phyloP scores from a whole-genome alignment of 2,329 filamentous ascomycete genomes.

The Tolypocladium ovalisporum region DNA sequence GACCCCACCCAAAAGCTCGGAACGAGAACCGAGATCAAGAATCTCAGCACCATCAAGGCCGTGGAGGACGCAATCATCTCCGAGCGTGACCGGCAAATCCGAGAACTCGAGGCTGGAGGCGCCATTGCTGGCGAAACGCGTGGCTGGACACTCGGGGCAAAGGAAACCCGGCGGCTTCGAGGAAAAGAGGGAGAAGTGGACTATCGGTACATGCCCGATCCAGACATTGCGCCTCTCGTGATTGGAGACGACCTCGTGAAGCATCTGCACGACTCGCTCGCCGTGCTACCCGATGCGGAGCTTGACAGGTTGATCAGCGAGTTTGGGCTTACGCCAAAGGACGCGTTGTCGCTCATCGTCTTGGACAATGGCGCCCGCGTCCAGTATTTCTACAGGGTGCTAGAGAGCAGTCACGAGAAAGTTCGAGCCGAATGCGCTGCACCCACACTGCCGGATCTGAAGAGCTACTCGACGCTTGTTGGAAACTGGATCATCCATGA shows the following conservation, averaged over 20 bases:
- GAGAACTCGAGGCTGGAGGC: conserved; percentile 64
- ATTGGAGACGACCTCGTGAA: conserved; percentile 61
- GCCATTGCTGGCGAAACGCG: conserved; percentile 75
- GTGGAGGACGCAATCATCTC: conserved; percentile 91
- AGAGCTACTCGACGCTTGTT: conserved; percentile 33
- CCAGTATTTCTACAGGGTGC: conserved; percentile 68
- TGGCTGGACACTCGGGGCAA: conserved; percentile 81
- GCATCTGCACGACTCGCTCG: conserved; percentile 52
- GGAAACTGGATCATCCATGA: conserved; percentile 67
- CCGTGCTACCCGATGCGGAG: conserved; percentile 61
- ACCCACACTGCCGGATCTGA: conserved; percentile 13
- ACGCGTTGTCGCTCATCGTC: conserved; percentile 68
- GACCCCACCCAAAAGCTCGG: conserved; percentile 45
- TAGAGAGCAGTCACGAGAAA: conserved; percentile 32
- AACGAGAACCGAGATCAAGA: conserved; percentile 93
- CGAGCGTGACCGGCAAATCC: conserved; percentile 82
- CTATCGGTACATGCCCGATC: conserved; percentile 97
- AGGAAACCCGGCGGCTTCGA: conserved; percentile 68
- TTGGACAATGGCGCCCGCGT: conserved; percentile 70
- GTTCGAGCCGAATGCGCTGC: conserved; percentile 11
- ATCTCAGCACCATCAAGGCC: conserved; percentile 86
- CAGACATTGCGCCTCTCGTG: conserved; percentile 72
- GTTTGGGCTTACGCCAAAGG: conserved; percentile 66
- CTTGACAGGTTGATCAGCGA: conserved; percentile 48
- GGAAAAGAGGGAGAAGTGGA: conserved; percentile 96